Base-by-base conservation (phyloP, 495 filamentous ascomycete genomes). In the Hypoxylon trugodes region DNA sequence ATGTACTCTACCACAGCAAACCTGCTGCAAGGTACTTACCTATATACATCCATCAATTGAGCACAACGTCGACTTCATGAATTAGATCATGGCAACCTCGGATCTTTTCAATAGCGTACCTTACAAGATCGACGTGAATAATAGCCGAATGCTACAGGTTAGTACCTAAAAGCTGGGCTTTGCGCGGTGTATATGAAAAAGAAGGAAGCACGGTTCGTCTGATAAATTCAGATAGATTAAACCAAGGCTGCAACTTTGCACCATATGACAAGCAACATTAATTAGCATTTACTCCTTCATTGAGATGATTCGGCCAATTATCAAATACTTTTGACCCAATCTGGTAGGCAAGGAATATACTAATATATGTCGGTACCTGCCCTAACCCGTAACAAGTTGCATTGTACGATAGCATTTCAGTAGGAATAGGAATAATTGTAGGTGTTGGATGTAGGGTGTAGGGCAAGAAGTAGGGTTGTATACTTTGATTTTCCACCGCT, bases 161-260 rank as follows among this genome's bases (percentile, higher is more conserved):
- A 15, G 25, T 24, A 6, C 52, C 13, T 36, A 21, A 45, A 30
- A 45, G 18, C 36, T 33, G 35, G 33, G 30, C 37, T 37, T 50
- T 36, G 53, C 28, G 15, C 43, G 40, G 40, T 55, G 19, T 57
- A 21, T 33, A 13, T 15, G 12, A 13, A n/a, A 16, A 9, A 30
- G 12, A n/a, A 3, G 18, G 26, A 32, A 28, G 22, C 13, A 33
- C 43, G 54, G 45, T 50, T 50, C 26, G 38, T 53, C 47, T 52
- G 49, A 47, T 53, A 38, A 36, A 47, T 38, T 46, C 12, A 59
- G 46, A 51, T 38, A 45, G 12, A 61, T 61, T 54, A 26, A n/a
- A 10, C 15, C 16, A n/a, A 45, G 22, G 32, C 48, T 38, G n/a
- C 19, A 54, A 22, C n/a, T 21, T 5, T n/a, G n/a, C n/a, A n/a